Conservation (phyloP, 768 basidiomycete species). For the Pleurotus citrinopileatus region DNA sequence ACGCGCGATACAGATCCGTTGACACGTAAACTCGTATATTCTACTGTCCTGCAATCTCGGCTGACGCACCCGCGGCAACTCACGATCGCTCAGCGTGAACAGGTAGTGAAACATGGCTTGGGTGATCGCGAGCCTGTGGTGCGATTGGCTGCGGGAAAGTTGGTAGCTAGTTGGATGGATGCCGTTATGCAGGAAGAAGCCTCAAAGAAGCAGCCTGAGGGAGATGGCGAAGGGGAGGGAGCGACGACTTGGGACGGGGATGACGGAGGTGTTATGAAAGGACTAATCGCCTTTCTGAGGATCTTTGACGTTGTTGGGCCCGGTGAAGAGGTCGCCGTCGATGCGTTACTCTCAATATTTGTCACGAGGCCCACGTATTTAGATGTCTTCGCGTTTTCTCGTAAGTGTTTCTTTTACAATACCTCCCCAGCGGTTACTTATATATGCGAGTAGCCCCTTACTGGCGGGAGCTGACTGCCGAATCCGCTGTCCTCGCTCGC, state of each 20-base stretch:
- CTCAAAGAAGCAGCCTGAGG: slow-evolving; percentile 19
- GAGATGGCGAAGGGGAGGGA: too few species aligned
- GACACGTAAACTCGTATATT: slow-evolving; percentile 78
- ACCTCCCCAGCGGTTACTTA: not conserved
- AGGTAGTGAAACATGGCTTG: slow-evolving; percentile 82
- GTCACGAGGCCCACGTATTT: slow-evolving; percentile 67
- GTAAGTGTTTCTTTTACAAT: slow-evolving; percentile 36
- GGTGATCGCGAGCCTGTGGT: slow-evolving; percentile 87
- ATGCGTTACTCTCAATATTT: slow-evolving; percentile 78
- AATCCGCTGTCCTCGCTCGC: slow-evolving; percentile 79
- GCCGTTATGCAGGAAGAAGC: slow-evolving; percentile 40
- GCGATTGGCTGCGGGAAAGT: slow-evolving; percentile 73
- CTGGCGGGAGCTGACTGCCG: slow-evolving; percentile 75
- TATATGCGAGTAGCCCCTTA: slow-evolving; percentile 50
- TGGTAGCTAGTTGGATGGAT: slow-evolving; percentile 83
- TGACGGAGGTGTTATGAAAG: slow-evolving; percentile 46
- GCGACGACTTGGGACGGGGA: slow-evolving; percentile 37
- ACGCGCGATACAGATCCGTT: slow-evolving; percentile 83
- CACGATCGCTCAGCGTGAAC: slow-evolving; percentile 77
- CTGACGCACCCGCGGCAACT: slow-evolving; percentile 69
- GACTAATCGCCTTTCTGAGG: slow-evolving; percentile 39
- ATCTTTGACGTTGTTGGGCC: slow-evolving; percentile 64
- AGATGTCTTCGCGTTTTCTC: slow-evolving; percentile 70
- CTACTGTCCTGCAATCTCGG: slow-evolving; percentile 52
- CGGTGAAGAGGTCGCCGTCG: slow-evolving; percentile 73